Evolutionary conservation across 768 basidiomycete genomes (phyloP).

Genomic region (Suillus hirtellus): DNA sequence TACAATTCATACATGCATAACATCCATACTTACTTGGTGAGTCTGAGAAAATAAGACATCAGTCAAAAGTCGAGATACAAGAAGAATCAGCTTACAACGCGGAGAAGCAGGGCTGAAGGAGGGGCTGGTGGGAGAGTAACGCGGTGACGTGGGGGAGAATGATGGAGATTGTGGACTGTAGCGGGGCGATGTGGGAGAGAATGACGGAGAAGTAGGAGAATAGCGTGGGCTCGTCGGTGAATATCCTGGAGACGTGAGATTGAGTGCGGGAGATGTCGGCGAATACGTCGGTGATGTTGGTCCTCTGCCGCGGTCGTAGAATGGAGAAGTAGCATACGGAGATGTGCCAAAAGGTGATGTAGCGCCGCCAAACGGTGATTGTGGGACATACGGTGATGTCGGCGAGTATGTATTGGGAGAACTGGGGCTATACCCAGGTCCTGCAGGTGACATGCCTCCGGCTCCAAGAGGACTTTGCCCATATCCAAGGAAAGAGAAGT

Average conservation of each 20-base stretch:
- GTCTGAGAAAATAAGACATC: conserved; percentile 42
- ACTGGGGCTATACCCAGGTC: conserved; percentile 86
- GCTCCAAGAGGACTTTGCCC: conserved; percentile 86
- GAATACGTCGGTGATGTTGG: conserved; percentile 85
- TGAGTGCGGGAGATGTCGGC: conserved; percentile 82
- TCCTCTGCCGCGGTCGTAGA: conserved; percentile 64
- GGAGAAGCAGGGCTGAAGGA: conserved; percentile 95
- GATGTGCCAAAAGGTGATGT: conserved; percentile 83
- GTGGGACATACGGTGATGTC: conserved; percentile 86
- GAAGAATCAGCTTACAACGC: conserved; percentile 55
- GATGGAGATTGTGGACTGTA: conserved; percentile 90
- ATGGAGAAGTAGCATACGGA: conserved; percentile 83
- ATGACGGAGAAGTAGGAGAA: conserved; percentile 81
- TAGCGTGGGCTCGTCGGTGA: conserved; percentile 76
- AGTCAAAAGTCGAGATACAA: neutral
- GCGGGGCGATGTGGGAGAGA: conserved; percentile 82
- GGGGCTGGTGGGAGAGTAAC: conserved; percentile 87
- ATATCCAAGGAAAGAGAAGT: conserved; percentile 72
- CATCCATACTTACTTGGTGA: conserved; percentile 68
- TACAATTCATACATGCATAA: conserved; percentile 6
- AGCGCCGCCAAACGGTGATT: conserved; percentile 80
- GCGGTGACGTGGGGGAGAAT: conserved; percentile 87
- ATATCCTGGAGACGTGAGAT: conserved; percentile 75
- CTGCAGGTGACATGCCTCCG: conserved; percentile 86
- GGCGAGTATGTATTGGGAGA: conserved; percentile 89